Evolutionary conservation across 768 basidiomycete genomes (phyloP).

Genomic region (Tricholoma matsutake): DNA sequence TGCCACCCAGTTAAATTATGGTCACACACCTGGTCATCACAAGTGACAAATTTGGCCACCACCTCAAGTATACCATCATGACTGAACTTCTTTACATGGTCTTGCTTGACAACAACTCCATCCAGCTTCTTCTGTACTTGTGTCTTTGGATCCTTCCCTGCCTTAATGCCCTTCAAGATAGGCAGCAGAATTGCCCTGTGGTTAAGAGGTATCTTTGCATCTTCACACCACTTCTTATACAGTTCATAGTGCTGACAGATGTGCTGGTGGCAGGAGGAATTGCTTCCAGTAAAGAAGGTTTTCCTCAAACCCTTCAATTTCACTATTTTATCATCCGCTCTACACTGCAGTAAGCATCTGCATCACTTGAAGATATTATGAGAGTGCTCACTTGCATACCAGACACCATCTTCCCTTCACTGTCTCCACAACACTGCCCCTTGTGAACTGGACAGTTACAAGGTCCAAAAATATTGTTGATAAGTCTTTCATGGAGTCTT

Average conservation of each 20-base stretch:
- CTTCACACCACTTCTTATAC: background rate
- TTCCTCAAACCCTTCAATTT: background rate
- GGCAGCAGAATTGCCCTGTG: background rate
- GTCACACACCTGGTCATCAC: slow-evolving; percentile 13
- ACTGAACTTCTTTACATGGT: slow-evolving; percentile 7
- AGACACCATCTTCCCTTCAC: background rate
- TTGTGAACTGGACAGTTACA: slow-evolving; percentile 1
- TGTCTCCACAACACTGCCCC: background rate
- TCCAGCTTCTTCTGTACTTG: background rate
- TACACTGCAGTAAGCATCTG: background rate
- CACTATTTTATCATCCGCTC: background rate
- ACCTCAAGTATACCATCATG: slow-evolving; percentile 5
- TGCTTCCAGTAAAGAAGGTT: slow-evolving; percentile 5
- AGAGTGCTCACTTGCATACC: slow-evolving; percentile 1
- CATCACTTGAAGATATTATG: background rate
- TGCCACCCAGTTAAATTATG: background rate
- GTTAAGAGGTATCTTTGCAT: background rate
- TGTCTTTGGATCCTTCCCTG: background rate
- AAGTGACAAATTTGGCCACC: slow-evolving; percentile 9
- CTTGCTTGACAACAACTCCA: background rate
- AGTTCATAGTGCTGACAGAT: background rate
- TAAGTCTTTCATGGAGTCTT: background rate
- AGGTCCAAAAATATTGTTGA: background rate
- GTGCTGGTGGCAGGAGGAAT: background rate
- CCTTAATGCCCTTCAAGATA: background rate